Percentiles rank a stretch among this genome's conserved stretches.
Conservation (phyloP, 441 rosid genomes). For the Capsella rubella region DNA sequence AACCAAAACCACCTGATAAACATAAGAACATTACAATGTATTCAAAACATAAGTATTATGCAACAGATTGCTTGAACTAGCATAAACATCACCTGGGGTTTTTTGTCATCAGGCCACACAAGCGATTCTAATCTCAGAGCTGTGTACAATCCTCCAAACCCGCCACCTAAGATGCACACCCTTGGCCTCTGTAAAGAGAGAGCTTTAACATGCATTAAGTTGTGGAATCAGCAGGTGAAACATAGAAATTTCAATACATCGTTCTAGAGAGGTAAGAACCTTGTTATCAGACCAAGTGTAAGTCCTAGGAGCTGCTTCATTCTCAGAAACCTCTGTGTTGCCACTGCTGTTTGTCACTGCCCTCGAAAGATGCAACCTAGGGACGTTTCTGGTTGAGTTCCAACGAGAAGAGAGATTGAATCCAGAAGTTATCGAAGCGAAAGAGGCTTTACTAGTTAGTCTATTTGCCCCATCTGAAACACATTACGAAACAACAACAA, state of each 20-base stretch:
- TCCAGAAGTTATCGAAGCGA: conserved; percentile 44
- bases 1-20: conserved; percentile 80
- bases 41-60: background rate
- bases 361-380: conserved; percentile 45
- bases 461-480: conserved; percentile 51
- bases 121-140: conserved; percentile 94
- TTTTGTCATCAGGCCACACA: conserved; percentile 80
- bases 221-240: background rate
- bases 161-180: conserved; percentile 92
- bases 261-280: conserved; percentile 43
- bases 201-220: conserved; percentile 11
- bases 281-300: conserved; percentile 75
- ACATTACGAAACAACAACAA: conserved; percentile 21
- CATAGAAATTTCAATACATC: conserved; percentile 6
- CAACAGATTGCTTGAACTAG: background rate
- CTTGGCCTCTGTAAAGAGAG: conserved; percentile 68
- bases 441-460: conserved; percentile 45
- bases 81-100: conserved; percentile 70
- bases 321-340: conserved; percentile 47
- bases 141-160: conserved; percentile 94
- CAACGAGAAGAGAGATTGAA: conserved; percentile 34
- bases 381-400: conserved; percentile 32
- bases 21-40: background rate
- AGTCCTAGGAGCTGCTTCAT: conserved; percentile 47
- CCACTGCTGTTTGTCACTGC: conserved; percentile 50